Conservation (phyloP, 164 flowering plant genomes). For the Malania oleifera region DNA sequence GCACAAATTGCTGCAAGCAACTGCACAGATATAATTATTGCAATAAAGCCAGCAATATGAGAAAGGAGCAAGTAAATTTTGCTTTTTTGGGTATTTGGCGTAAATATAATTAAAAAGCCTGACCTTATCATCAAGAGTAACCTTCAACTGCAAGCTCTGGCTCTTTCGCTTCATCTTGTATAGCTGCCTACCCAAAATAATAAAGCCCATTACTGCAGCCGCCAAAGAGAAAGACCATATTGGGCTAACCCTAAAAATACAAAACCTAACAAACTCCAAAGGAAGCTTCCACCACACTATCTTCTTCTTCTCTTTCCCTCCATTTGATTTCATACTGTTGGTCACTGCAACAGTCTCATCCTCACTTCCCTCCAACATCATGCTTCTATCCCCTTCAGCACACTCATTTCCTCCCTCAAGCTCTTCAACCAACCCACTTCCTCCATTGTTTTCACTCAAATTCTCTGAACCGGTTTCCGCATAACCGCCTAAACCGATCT, state of each 20-base stretch:
- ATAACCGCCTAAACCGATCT: conserved; percentile 6
- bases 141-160: conserved; percentile 55
- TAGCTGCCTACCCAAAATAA: conserved; percentile 60
- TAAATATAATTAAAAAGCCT: conserved; percentile 8
- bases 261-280: conserved; percentile 63
- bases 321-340: conserved; percentile 13
- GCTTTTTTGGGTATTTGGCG: too few relatives aligned
- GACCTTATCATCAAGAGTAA: conserved; percentile 85
- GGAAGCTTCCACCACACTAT: conserved; percentile 91
- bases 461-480: conserved; percentile 9
- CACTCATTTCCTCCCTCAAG: conserved; percentile 8
- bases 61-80: too few relatives aligned
- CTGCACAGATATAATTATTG: too few relatives aligned
- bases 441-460: conserved; percentile 12
- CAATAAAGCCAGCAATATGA: too few relatives aligned
- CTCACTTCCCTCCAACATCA: conserved; percentile 11
- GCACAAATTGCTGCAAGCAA: too few relatives aligned
- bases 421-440: conserved; percentile 7
- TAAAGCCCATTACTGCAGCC: conserved; percentile 73
- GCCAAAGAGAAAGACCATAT: conserved; percentile 82
- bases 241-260: conserved; percentile 64
- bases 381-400: conserved; percentile 2
- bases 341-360: conserved; percentile 4
- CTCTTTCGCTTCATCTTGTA: conserved; percentile 67
- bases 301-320: conserved; percentile 30